Percentiles rank a stretch among this genome's conserved stretches.
These are phyloP conservation scores for Umbelopsis ramanniana DNA, from an alignment of 192 early-diverging fungal genomes.

Conservation along the genomic window DNA sequence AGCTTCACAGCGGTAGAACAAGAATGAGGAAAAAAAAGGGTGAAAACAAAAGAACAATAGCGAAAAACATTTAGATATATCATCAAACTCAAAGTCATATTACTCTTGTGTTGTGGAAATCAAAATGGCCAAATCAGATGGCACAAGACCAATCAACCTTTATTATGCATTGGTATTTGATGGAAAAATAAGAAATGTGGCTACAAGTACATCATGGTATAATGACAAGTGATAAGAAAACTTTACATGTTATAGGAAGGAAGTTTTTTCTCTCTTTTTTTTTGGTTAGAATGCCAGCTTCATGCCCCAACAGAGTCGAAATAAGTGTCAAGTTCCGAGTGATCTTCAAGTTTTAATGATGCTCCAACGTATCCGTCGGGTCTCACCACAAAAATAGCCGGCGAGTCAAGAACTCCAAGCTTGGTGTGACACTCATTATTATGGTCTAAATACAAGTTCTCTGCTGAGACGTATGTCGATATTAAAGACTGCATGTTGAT, in stretches of 20 bases:
- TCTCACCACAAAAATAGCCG: slow-evolving; percentile 23
- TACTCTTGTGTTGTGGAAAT: too few species aligned
- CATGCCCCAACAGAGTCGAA: slow-evolving; percentile 18
- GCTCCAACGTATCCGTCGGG: slow-evolving; percentile 18
- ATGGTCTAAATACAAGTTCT: slow-evolving; percentile 1
- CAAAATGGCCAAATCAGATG: too few species aligned
- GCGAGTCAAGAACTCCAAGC: slow-evolving; percentile 1
- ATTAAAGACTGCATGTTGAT: slow-evolving; percentile 2
- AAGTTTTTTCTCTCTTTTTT: background rate
- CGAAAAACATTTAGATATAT: background rate
- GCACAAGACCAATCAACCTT: too few species aligned
- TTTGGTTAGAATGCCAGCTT: slow-evolving; percentile 18
- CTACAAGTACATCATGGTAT: too few species aligned
- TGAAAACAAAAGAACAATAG: background rate
- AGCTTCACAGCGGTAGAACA: too few species aligned
- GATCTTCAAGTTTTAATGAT: slow-evolving; percentile 17
- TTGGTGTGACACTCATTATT: slow-evolving; percentile 19
- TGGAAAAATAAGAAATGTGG: too few species aligned
- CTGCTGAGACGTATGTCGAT: slow-evolving; percentile 2
- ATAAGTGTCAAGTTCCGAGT: slow-evolving; percentile 11
- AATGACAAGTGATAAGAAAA: background rate
- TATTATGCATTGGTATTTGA: too few species aligned
- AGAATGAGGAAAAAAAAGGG: background rate
- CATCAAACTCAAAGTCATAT: background rate
- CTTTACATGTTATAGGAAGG: background rate